phyloP scores from a whole-genome alignment of 164 flowering plant species.

The Nymphaea colorata region DNA sequence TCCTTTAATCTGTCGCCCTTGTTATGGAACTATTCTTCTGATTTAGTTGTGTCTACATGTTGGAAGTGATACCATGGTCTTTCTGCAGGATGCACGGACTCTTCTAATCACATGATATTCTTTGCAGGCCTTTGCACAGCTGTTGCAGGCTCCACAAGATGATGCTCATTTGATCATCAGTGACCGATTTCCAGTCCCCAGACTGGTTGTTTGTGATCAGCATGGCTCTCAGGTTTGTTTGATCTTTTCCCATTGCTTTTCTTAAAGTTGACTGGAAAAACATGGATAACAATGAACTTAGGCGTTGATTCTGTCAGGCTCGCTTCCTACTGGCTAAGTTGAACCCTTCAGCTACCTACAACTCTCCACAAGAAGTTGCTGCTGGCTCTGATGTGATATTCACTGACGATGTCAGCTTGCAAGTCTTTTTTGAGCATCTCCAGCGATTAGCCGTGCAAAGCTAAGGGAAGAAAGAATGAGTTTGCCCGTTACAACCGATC shows the following conservation, averaged over 20 bases:
- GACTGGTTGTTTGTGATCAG: conserved; percentile 93
- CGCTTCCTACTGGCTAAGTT: conserved; percentile 79
- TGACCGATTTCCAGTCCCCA: conserved; percentile 91
- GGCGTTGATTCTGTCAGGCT: conserved; percentile 34
- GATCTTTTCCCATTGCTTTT: not conserved
- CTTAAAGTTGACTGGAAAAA: too few species aligned
- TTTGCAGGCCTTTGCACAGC: conserved; percentile 65
- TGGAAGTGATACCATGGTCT: too few species aligned
- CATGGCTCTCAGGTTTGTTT: conserved; percentile 89
- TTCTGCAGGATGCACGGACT: too few species aligned
- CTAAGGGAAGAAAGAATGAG: conserved; percentile 14
- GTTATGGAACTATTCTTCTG: too few species aligned
- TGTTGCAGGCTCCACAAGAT: conserved; percentile 73
- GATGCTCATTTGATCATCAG: conserved; percentile 63
- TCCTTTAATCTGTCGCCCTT: too few species aligned
- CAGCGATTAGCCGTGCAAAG: conserved; percentile 90
- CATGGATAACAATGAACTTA: not conserved
- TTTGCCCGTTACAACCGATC: not conserved
- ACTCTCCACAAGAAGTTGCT: conserved; percentile 51
- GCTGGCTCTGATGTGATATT: conserved; percentile 85
- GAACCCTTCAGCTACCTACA: conserved; percentile 90
- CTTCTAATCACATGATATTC: not conserved
- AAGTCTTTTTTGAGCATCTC: conserved; percentile 92
- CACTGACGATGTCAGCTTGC: conserved; percentile 92
- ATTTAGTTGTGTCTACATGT: too few species aligned